Base-by-base conservation (phyloP, 2,329 filamentous ascomycete genomes). In the Colletotrichum destructivum region DNA sequence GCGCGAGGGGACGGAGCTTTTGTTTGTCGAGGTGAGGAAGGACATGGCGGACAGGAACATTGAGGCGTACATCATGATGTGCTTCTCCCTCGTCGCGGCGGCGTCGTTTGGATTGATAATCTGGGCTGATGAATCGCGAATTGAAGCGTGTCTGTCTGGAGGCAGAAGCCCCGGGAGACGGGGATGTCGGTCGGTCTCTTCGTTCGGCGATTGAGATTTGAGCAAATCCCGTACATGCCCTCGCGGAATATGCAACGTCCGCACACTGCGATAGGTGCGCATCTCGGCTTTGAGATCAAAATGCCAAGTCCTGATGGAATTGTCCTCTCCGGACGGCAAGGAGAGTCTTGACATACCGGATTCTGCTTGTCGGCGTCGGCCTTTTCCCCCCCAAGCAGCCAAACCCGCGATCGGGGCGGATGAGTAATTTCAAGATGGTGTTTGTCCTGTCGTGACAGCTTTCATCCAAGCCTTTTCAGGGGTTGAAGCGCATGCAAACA, bases 21-120 rank as follows among this genome's bases (percentile, higher is more conserved):
- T 82, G 42, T 75, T 81, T 8, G 75, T 77, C 13, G 76, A 78
- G 7, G 79, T 81, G 31, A 74, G 78, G 56, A 77, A 76, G 54
- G 79, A 80, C 61, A 68, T 81, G 71, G 71, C 69, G 54, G 71
- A 81, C 66, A 68, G 74, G 46, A 75, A 75, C 31, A 81, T 81
- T 51, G 80, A 81, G 51, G 78, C 78, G 23, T 81, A 79, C 65
- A 77, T 77, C 56, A 76, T 76, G 13, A 75, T 77, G 77, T 78
- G 52, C 76, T 78, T 76, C 38, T 7, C 8, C 5, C 5, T 13
- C 9, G n/a, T 16, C 47, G 7, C 54, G 38, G n/a, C 15, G 26
- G 21, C 0, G 26, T 21, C 52, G 1, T 46, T 23, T 18, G 3
- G 6, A 4, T 23, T 15, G 13, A 44, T 4, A 23, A 23, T 9